Evolutionary conservation across 768 basidiomycete genomes (phyloP).

Genomic region (Calocybe indica): DNA sequence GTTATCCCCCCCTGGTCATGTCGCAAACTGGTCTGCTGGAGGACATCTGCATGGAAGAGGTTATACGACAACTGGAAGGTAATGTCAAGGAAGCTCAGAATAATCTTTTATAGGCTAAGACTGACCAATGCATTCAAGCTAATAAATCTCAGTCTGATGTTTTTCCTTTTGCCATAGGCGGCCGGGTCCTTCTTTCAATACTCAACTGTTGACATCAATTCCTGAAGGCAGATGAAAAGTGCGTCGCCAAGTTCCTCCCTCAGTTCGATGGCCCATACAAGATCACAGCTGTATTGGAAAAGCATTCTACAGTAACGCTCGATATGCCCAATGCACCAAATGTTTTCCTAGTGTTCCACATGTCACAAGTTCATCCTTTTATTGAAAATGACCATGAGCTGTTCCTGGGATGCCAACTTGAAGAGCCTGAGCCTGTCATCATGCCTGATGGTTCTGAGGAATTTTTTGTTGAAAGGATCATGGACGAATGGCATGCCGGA

Average conservation of each 20-base stretch:
- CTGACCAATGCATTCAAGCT: slow-evolving; percentile 21
- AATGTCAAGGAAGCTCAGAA: slow-evolving; percentile 25
- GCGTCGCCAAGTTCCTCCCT: too few relatives aligned
- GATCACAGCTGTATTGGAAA: too few relatives aligned
- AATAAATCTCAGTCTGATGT: slow-evolving; percentile 19
- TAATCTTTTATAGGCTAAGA: slow-evolving; percentile 18
- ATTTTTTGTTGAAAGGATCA: slow-evolving; percentile 16
- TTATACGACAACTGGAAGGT: background rate
- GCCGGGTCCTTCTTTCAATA: slow-evolving; percentile 30
- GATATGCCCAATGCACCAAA: slow-evolving; percentile 19
- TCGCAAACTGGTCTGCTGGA: background rate
- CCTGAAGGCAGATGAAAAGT: too few relatives aligned
- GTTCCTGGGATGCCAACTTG: slow-evolving; percentile 19
- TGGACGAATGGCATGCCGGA: slow-evolving; percentile 15
- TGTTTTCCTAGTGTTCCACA: slow-evolving; percentile 27
- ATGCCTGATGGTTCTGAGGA: too few relatives aligned
- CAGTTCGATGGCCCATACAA: too few relatives aligned
- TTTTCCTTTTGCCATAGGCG: slow-evolving; percentile 19
- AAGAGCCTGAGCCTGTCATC: slow-evolving; percentile 13
- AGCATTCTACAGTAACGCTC: slow-evolving; percentile 19
- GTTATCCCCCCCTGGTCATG: slow-evolving; percentile 18
- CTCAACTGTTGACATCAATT: slow-evolving; percentile 22
- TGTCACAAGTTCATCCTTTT: slow-evolving; percentile 19
- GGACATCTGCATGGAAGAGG: background rate
- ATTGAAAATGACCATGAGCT: slow-evolving; percentile 18